Evolutionary conservation across 1,284 basidiomycete genomes (phyloP).

Genomic region (Jaminaea rosea): DNA sequence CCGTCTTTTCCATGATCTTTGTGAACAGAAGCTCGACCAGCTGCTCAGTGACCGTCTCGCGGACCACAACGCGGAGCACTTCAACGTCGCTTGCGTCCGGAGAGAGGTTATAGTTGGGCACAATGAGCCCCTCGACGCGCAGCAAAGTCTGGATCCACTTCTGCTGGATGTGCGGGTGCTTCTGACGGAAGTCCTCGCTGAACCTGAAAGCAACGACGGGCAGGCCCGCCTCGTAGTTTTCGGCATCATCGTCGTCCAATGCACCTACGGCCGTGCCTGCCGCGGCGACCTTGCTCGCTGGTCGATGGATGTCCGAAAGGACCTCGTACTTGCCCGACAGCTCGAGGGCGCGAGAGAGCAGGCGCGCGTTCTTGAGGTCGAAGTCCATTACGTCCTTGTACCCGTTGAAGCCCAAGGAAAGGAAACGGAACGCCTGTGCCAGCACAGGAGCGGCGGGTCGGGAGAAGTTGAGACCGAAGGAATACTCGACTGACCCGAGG

Average conservation of each 20-base stretch:
- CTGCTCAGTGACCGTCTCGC: conserved; percentile 35
- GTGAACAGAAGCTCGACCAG: conserved; percentile 41
- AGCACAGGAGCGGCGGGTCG: conserved; percentile 82
- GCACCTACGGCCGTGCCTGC: conserved; percentile 5
- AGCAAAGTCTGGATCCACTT: conserved; percentile 78
- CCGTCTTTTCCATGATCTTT: conserved; percentile 38
- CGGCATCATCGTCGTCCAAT: conserved; percentile 35
- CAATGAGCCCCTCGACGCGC: conserved; percentile 64
- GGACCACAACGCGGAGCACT: conserved; percentile 42
- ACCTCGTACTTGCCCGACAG: conserved; percentile 63
- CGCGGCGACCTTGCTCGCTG: conserved; percentile 13
- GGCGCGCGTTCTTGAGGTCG: conserved; percentile 67
- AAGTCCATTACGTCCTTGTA: conserved; percentile 54
- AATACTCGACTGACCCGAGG: conserved; percentile 37
- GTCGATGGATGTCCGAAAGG: conserved; percentile 50
- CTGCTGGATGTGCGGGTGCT: conserved; percentile 55
- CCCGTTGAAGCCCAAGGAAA: conserved; percentile 43
- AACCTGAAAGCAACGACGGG: conserved; percentile 86
- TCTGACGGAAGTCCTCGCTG: conserved; percentile 55
- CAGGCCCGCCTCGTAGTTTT: conserved; percentile 67
- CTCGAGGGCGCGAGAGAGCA: conserved; percentile 78
- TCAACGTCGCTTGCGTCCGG: conserved; percentile 30
- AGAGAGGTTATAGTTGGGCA: conserved; percentile 39
- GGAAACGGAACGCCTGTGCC: conserved; percentile 75
- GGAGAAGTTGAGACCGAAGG: conserved; percentile 90